Percentiles rank a stretch among this genome's conserved stretches.
These are phyloP conservation scores for Chalciporus piperatus DNA, from an alignment of 768 basidiomycete genomes.

Conservation along the genomic window DNA sequence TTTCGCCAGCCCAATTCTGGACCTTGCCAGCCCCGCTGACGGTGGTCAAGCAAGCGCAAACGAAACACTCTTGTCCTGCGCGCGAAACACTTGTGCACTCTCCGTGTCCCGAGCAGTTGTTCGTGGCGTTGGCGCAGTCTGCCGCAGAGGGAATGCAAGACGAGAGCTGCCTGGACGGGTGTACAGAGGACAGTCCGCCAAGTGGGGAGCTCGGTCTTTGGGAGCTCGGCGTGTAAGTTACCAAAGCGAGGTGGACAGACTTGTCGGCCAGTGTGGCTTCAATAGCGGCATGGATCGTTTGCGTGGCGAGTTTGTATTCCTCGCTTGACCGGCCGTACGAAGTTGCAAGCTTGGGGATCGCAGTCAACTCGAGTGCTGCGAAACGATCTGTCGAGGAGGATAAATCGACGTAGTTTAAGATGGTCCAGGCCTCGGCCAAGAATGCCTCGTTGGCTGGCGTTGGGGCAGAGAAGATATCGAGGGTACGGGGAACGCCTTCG, in stretches of 20 bases:
- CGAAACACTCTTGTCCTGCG: slow-evolving; percentile 52
- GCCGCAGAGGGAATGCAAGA: slow-evolving; percentile 58
- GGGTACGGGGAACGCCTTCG: slow-evolving; percentile 31
- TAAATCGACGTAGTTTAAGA: slow-evolving; percentile 50
- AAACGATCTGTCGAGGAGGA: slow-evolving; percentile 43
- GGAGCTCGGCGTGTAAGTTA: slow-evolving; percentile 42
- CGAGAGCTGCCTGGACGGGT: slow-evolving; percentile 57
- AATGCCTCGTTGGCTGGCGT: slow-evolving; percentile 40
- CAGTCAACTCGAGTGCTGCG: slow-evolving; percentile 58
- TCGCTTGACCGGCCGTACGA: slow-evolving; percentile 50
- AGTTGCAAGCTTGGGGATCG: slow-evolving; percentile 46
- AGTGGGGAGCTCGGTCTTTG: slow-evolving; percentile 40
- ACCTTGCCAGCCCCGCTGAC: slow-evolving; percentile 52
- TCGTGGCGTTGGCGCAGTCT: slow-evolving; percentile 60
- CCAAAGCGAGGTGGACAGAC: slow-evolving; percentile 47
- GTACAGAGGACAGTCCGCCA: slow-evolving; percentile 38
- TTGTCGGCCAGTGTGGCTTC: slow-evolving; percentile 37
- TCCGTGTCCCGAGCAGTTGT: slow-evolving; percentile 67
- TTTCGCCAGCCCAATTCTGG: slow-evolving; percentile 70
- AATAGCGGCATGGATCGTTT: slow-evolving; percentile 48
- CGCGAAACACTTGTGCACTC: slow-evolving; percentile 59
- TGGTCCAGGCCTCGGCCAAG: slow-evolving; percentile 41
- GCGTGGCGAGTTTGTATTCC: slow-evolving; percentile 48
- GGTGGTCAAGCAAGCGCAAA: slow-evolving; percentile 46
- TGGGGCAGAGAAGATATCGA: slow-evolving; percentile 42